Percentiles rank a stretch among this genome's conserved stretches.
Evolutionary conservation across 164 flowering plant genomes (phyloP).

Genomic region (Warburgia ugandensis): DNA sequence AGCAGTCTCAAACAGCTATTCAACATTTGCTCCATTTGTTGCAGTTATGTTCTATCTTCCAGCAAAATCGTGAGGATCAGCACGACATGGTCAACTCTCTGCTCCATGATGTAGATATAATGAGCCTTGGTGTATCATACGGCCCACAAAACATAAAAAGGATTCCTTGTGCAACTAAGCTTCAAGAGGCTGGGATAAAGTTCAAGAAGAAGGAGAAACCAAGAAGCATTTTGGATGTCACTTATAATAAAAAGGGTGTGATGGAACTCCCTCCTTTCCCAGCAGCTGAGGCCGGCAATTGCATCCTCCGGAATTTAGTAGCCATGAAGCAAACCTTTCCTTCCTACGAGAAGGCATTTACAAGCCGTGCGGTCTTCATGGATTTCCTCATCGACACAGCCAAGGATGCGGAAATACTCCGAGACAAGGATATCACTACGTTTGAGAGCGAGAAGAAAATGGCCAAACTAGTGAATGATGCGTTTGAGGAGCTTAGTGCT

Average conservation of each 20-base stretch:
- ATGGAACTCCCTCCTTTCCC: no score
- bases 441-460: slow-evolving; percentile 24
- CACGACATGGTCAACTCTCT: not conserved
- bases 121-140: not conserved
- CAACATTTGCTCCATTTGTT: slow-evolving; percentile 4
- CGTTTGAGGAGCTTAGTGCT: slow-evolving; percentile 18
- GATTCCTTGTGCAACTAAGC: not conserved
- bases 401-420: slow-evolving; percentile 19
- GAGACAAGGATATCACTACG: no score
- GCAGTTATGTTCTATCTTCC: not conserved
- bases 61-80: no score
- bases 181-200: not conserved
- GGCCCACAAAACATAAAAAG: no score
- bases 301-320: slow-evolving; percentile 23
- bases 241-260: slow-evolving; percentile 10
- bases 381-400: slow-evolving; percentile 20
- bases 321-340: slow-evolving; percentile 26
- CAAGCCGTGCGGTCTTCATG: slow-evolving; percentile 21
- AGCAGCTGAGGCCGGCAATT: slow-evolving; percentile 19
- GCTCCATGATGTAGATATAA: not conserved
- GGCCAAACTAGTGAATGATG: slow-evolving; percentile 18
- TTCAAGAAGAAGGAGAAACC: not conserved
- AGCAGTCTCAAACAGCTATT: no score
- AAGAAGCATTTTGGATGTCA: slow-evolving; percentile 16
- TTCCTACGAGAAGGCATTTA: slow-evolving; percentile 13